Percentiles rank a stretch among this genome's conserved stretches.
Conservation (phyloP, 2,329 filamentous ascomycete genomes). For the Trichoderma arundinaceum region DNA sequence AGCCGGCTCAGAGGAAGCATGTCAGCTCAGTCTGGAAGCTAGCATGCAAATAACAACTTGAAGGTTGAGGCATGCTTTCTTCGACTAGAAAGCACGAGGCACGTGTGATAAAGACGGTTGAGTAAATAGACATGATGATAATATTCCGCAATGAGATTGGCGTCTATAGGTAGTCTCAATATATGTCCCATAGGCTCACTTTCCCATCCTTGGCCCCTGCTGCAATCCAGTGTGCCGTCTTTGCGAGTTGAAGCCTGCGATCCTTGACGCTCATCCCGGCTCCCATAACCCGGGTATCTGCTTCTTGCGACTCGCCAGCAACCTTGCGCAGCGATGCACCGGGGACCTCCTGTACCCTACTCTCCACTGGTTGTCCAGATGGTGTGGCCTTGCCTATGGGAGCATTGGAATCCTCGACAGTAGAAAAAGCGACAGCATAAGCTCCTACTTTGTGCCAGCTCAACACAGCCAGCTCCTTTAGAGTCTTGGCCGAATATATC, state of each 20-base stretch:
- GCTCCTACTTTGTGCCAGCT: constrained; percentile 94
- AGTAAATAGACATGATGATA: not conserved
- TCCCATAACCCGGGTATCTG: not conserved
- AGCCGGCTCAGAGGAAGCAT: constrained; percentile 29
- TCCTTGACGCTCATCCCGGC: constrained; percentile 58
- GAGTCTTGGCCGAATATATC: constrained; percentile 78
- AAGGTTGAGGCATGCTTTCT: not conserved
- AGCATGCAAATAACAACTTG: not conserved
- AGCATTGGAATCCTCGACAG: constrained; percentile 40
- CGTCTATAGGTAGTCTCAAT: constrained; percentile 52
- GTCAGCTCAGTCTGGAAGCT: not conserved
- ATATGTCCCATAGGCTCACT: constrained; percentile 94
- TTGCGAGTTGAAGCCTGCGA: constrained; percentile 67
- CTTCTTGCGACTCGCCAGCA: not conserved
- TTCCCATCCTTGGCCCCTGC: constrained; percentile 94
- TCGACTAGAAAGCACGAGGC: not conserved
- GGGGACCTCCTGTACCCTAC: not conserved
- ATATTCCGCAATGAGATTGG: constrained; percentile 10
- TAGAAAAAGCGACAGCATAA: constrained; percentile 78
- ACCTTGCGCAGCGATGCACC: not conserved
- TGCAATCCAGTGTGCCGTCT: constrained; percentile 83
- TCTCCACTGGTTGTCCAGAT: not conserved
- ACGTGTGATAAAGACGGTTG: too few species aligned
- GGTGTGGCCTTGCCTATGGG: not conserved
- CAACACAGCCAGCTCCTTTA: constrained; percentile 87